A percentile compares a stretch with the other conserved stretches of the same genome.
Evolutionary conservation across 148 eudicot genomes (phyloP).

Genomic region (Rhododendron williamsianum): DNA sequence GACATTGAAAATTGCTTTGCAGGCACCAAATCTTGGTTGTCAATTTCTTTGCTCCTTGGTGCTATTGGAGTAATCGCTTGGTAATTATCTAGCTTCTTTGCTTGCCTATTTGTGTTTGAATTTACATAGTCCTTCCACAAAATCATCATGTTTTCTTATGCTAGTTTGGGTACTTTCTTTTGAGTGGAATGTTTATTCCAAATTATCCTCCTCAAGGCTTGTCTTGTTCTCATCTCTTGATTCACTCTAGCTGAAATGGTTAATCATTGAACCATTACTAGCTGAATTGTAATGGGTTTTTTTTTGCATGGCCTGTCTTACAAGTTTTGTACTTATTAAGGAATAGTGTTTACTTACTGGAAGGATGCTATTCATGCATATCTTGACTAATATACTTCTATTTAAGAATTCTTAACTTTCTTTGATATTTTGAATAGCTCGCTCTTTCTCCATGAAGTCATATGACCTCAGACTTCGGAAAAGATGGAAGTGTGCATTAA

Average conservation of each 20-base stretch:
- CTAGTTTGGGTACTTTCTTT: background rate
- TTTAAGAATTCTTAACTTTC: background rate
- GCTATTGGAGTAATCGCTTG: slow-evolving; percentile 84
- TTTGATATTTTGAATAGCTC: background rate
- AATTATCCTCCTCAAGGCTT: background rate
- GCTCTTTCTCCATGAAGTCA: background rate
- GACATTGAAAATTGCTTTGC: slow-evolving; percentile 24
- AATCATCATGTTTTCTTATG: background rate
- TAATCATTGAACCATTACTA: background rate
- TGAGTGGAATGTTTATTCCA: background rate
- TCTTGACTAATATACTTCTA: background rate
- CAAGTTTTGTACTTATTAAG: background rate
- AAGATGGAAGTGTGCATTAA: background rate
- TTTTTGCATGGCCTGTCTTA: background rate
- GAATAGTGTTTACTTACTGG: background rate
- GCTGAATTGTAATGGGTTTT: background rate
- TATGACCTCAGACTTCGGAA: background rate
- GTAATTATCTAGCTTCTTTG: slow-evolving; percentile 24
- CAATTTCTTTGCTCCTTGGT: slow-evolving; percentile 95
- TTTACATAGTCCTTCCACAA: background rate
- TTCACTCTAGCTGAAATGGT: background rate
- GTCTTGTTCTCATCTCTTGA: background rate
- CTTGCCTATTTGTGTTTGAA: background rate
- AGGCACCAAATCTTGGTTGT: slow-evolving; percentile 75
- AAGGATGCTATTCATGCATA: background rate